phyloP scores from a whole-genome alignment of 1,284 basidiomycete genomes.

The Malassezia dermatis region DNA sequence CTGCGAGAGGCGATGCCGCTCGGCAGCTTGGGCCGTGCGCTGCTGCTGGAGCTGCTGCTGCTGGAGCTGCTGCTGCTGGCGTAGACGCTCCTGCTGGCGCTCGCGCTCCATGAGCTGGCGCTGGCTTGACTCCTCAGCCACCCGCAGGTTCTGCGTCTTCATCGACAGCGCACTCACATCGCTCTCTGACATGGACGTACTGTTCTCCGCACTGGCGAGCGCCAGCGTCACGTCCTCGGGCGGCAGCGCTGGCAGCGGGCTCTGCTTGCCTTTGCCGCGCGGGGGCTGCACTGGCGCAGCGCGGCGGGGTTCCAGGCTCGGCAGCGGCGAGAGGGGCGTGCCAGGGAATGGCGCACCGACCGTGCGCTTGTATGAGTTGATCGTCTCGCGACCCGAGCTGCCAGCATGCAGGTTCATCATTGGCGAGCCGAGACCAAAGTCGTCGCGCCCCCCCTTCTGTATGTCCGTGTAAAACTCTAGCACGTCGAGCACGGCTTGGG shows the following conservation, averaged over 20 bases:
- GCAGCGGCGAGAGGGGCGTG: background rate
- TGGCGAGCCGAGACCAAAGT: slow-evolving; percentile 49
- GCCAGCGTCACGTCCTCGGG: background rate
- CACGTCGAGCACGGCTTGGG: slow-evolving; percentile 91
- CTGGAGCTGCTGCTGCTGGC: slow-evolving; percentile 20
- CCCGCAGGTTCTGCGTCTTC: slow-evolving; percentile 10
- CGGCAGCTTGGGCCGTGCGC: slow-evolving; percentile 2
- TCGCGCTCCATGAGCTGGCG: slow-evolving; percentile 22
- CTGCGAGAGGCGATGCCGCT: slow-evolving; percentile 6
- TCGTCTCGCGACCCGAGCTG: slow-evolving; percentile 16
- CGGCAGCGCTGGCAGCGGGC: slow-evolving; percentile 53
- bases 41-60: slow-evolving; percentile 11
- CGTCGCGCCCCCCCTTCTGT: slow-evolving; percentile 79
- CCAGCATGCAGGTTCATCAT: slow-evolving; percentile 45
- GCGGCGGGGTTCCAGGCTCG: slow-evolving; percentile 5
- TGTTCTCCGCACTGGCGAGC: slow-evolving; percentile 1
- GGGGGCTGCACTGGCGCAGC: slow-evolving; percentile 47
- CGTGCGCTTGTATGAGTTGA: slow-evolving; percentile 20
- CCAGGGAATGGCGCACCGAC: background rate
- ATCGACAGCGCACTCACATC: slow-evolving; percentile 9
- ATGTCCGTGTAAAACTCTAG: slow-evolving; percentile 97
- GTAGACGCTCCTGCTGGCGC: slow-evolving; percentile 18
- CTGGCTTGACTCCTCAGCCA: slow-evolving; percentile 18
- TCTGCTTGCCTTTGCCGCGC: slow-evolving; percentile 70
- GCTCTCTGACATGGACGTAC: slow-evolving; percentile 1